These are phyloP conservation scores for Hanseniaspora lachancei DNA, from an alignment of 805 yeast species.

Conservation along the genomic window DNA sequence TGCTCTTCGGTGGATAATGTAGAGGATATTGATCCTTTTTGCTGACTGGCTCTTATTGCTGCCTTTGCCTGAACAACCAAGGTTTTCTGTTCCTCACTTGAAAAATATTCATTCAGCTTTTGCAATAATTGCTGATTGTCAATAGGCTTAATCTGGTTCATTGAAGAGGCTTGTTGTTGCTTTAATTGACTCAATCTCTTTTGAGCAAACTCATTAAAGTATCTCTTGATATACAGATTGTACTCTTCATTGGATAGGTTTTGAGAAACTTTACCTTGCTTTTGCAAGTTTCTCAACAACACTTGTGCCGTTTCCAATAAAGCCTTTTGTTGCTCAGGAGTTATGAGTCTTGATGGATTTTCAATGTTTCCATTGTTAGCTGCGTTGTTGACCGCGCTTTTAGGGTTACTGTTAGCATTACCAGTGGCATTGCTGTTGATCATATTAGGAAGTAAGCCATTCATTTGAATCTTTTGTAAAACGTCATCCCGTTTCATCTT, in stretches of 20 bases:
- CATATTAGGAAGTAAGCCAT: conserved; percentile 23
- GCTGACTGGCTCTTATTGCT: conserved; percentile 27
- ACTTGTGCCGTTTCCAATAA: conserved; percentile 12
- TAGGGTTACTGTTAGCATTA: not conserved
- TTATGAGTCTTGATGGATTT: conserved; percentile 14
- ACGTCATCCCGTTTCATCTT: conserved; percentile 2
- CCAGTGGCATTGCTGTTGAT: conserved; percentile 14
- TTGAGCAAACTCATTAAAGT: conserved; percentile 13
- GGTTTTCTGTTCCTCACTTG: conserved; percentile 27
- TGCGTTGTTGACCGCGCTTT: not conserved
- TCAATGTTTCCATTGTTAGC: not conserved
- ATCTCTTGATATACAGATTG: conserved; percentile 8
- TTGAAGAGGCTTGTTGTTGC: conserved; percentile 19
- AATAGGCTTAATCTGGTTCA: conserved; percentile 9
- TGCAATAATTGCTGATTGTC: conserved; percentile 9
- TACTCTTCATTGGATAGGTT: conserved; percentile 5
- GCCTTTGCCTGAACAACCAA: conserved; percentile 28
- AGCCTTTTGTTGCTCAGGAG: conserved; percentile 23
- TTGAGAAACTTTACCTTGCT: conserved; percentile 17
- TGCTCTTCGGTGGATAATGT: conserved; percentile 17
- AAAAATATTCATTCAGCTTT: conserved; percentile 25
- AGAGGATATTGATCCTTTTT: conserved; percentile 20
- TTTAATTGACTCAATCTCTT: conserved; percentile 14
- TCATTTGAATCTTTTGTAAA: conserved; percentile 16
- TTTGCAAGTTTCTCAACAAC: conserved; percentile 16